A percentile compares a stretch with the other conserved stretches of the same genome.
Evolutionary conservation across 352 stramenopile genomes (phyloP).

Genomic region (Pythium folliculosum): DNA sequence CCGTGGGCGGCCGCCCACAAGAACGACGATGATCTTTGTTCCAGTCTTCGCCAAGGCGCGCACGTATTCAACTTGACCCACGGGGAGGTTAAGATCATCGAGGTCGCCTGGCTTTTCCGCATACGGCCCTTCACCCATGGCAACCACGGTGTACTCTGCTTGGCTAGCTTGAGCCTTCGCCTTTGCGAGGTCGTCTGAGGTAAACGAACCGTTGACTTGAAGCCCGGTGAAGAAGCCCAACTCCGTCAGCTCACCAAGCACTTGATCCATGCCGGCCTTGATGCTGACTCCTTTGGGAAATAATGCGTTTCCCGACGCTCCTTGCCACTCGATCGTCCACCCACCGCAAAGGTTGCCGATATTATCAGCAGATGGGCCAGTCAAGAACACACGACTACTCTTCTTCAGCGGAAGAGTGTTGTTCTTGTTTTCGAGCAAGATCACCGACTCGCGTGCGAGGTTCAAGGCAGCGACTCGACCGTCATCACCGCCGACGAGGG

Average conservation of each 20-base stretch:
- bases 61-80: slow-evolving; percentile 50
- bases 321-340: slow-evolving; percentile 85
- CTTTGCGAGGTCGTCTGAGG: slow-evolving; percentile 9
- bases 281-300: slow-evolving; percentile 34
- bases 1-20: slow-evolving; percentile 56
- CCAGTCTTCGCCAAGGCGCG: slow-evolving; percentile 34
- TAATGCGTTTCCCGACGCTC: slow-evolving; percentile 29
- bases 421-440: slow-evolving; percentile 85
- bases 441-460: slow-evolving; percentile 41
- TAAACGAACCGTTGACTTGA: slow-evolving; percentile 21
- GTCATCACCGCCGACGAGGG: slow-evolving; percentile 22
- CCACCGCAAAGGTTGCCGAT: slow-evolving; percentile 75
- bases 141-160: slow-evolving; percentile 32
- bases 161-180: slow-evolving; percentile 13
- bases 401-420: slow-evolving; percentile 48
- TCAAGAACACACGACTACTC: slow-evolving; percentile 57
- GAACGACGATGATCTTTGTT: slow-evolving; percentile 61
- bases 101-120: slow-evolving; percentile 67
- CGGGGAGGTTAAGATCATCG: slow-evolving; percentile 41
- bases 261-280: slow-evolving; percentile 26
- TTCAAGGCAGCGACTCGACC: slow-evolving; percentile 18
- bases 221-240: slow-evolving; percentile 29
- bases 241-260: background rate
- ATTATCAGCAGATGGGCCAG: slow-evolving; percentile 63
- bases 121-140: slow-evolving; percentile 36